Evolutionary conservation across 176 grass and related monocot species (phyloP).

Genomic region (Puccinellia tenuiflora): DNA sequence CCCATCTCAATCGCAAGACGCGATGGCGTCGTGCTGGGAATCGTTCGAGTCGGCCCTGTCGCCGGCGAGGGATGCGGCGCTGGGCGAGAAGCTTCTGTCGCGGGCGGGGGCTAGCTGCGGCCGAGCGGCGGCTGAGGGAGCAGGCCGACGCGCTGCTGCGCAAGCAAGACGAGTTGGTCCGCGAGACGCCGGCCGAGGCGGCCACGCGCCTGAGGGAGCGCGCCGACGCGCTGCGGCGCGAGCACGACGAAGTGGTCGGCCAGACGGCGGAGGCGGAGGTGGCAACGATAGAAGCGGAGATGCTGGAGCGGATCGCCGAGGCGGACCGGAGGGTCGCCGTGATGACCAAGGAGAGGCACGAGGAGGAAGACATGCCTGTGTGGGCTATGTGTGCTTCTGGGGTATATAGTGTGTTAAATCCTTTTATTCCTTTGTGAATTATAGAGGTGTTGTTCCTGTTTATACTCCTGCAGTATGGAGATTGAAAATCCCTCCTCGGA

Average conservation of each 20-base stretch:
- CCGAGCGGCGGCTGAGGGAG: background rate
- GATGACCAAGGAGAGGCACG: background rate
- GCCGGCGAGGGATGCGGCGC: background rate
- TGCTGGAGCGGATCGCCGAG: background rate
- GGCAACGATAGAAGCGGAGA: background rate
- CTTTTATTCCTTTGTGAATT: too few species aligned
- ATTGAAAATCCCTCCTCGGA: too few species aligned
- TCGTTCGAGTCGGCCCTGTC: background rate
- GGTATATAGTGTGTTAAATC: too few species aligned
- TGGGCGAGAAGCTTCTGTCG: slow-evolving; percentile 23
- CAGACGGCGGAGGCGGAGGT: background rate
- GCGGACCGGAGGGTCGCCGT: background rate
- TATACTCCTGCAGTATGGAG: too few species aligned
- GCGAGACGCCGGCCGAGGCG: background rate
- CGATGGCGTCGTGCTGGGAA: background rate
- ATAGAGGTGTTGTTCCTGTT: too few species aligned
- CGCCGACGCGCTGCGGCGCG: slow-evolving; percentile 9
- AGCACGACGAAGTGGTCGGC: background rate
- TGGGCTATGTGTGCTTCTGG: too few species aligned
- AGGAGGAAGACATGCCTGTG: background rate
- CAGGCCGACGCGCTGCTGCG: slow-evolving; percentile 16
- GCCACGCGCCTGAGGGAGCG: slow-evolving; percentile 1
- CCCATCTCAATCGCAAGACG: background rate
- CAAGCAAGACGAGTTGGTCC: background rate
- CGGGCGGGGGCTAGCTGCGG: too few species aligned